A percentile compares a stretch with the other conserved stretches of the same genome.
Conservation (phyloP, 2,329 filamentous ascomycete species). For the Xylariomycetidae sp. region DNA sequence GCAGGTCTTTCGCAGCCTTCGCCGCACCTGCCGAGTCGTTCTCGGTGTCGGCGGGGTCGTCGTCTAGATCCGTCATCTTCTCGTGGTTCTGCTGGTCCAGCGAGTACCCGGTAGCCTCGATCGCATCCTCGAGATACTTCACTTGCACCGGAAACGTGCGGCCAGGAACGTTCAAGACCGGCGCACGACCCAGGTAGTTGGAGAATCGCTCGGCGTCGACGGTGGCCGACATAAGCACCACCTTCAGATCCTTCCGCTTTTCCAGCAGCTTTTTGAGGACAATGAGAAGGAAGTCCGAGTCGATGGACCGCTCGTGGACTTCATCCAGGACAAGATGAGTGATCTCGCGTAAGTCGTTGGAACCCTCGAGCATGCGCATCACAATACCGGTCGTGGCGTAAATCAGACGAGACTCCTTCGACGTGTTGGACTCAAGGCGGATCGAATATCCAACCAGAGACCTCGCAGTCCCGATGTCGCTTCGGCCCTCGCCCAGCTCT, state of each 20-base stretch:
- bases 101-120: conserved; percentile 77
- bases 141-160: conserved; percentile 89
- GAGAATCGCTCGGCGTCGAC: conserved; percentile 92
- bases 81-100: conserved; percentile 45
- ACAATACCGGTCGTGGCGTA: conserved; percentile 91
- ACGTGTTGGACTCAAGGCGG: conserved; percentile 81
- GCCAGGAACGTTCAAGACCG: conserved; percentile 84
- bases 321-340: conserved; percentile 96
- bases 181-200: conserved; percentile 76
- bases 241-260: conserved; percentile 75
- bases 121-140: conserved; percentile 83
- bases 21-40: conserved; percentile 45
- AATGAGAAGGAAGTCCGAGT: conserved; percentile 92
- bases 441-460: conserved; percentile 95
- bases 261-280: conserved; percentile 78
- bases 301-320: conserved; percentile 92
- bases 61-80: conserved; percentile 57
- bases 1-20: conserved; percentile 59
- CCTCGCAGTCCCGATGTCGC: conserved; percentile 72
- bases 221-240: conserved; percentile 95
- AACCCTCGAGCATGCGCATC: conserved; percentile 93
- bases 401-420: conserved; percentile 73
- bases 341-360: conserved; percentile 78
- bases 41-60: conserved; percentile 48
- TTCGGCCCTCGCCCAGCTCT: conserved; percentile 79